Evolutionary conservation across 2,329 filamentous ascomycete genomes (phyloP), one percentile per base, ranked within the genome.

Genomic region (Thielaviopsis populi): DNA sequence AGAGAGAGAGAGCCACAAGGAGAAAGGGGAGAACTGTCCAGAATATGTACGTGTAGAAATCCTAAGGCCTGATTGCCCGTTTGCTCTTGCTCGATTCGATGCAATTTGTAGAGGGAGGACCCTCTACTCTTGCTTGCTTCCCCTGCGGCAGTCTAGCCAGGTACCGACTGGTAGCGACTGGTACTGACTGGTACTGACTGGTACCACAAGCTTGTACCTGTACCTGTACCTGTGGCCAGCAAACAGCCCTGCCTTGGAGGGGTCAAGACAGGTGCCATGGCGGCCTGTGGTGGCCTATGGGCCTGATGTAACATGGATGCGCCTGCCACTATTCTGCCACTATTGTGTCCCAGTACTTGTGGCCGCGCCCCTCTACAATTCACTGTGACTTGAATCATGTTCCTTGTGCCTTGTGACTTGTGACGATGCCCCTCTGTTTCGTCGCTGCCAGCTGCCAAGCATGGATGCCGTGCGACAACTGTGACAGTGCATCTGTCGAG

Each of bases 1-100:
- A 63, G 54, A 65, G 63, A 64, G 64, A 68, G 30, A 62, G 37
- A n/a, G n/a, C n/a, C n/a, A 56, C 42, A 19, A 64, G 59, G 8
- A 8, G 54, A 65, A 64, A 66, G 54, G 59, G 56, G 65, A 65
- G 59, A 66, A 56, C 33, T 61, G 64, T 59, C 58, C 58, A 64
- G 30, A 61, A 62, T 66, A 63, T 60, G 33, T 54, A 56, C 27
- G 40, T 33, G 48, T 40, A 22, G 24, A 59, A 59, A 42, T 22
- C 30, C 27, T 48, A 27, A 37, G 27, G n/a, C 40, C 30, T n/a
- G 17, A 56, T n/a, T 13, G 13, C 17, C 43, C 15, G 27, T 53
- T 62, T 27, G 33, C 22, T 58, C 42, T 54, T 56, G 48, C 42
- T 62, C 43, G 11, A 37, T 42, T 53, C 46, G 59, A 22, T 58